phyloP scores from a whole-genome alignment of 2,329 filamentous ascomycete genomes.

The Scleromitrula shiraiana region DNA sequence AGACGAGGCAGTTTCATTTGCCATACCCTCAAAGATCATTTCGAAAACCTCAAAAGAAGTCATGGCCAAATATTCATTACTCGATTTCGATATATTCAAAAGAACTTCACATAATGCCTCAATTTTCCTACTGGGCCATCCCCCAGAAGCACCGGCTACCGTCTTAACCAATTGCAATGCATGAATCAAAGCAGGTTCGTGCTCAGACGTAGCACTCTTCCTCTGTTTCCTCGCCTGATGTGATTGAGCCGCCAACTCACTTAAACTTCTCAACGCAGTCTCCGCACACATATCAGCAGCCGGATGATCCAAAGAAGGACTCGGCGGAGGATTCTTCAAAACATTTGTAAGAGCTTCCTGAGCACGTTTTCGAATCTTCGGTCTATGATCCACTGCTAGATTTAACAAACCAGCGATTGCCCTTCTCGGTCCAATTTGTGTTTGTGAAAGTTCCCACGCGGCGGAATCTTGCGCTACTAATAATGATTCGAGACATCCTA shows the following conservation, averaged over 20 bases:
- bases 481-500: conserved; percentile 89
- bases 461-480: conserved; percentile 79
- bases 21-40: conserved; percentile 89
- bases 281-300: conserved; percentile 95
- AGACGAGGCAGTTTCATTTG: conserved; percentile 72
- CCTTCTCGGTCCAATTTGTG: conserved; percentile 75
- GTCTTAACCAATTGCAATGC: conserved; percentile 88
- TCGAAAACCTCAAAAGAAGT: conserved; percentile 96
- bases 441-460: conserved; percentile 80
- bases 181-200: conserved; percentile 83
- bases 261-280: conserved; percentile 73
- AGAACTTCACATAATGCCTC: conserved; percentile 85
- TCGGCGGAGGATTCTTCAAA: conserved; percentile 77
- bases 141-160: conserved; percentile 75
- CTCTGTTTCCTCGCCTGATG: conserved; percentile 60
- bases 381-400: conserved; percentile 76
- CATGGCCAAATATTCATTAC: conserved; percentile 94
- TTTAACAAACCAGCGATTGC: conserved; percentile 81
- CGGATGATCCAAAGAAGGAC: conserved; percentile 86
- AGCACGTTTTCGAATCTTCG: conserved; percentile 89
- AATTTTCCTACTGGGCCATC: conserved; percentile 95
- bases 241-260: conserved; percentile 61
- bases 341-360: conserved; percentile 83
- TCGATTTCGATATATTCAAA: conserved; percentile 79
- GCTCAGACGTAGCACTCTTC: conserved; percentile 47